Percentiles rank a stretch among this genome's conserved stretches.
These are phyloP conservation scores for Pseudofabraea citricarpa DNA, from an alignment of 2,329 filamentous ascomycete species.

Conservation along the genomic window DNA sequence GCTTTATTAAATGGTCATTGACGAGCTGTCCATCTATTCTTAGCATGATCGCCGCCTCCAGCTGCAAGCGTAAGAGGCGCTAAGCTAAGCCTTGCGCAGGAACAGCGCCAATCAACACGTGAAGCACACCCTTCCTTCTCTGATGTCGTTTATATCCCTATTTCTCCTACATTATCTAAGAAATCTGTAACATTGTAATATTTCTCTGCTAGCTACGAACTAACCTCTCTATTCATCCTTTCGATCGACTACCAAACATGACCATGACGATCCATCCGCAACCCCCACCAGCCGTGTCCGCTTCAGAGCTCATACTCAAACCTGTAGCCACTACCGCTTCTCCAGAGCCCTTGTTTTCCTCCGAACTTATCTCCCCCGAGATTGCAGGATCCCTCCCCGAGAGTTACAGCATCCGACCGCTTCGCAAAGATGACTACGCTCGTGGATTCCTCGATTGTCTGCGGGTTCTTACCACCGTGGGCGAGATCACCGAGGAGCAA, in stretches of 20 bases:
- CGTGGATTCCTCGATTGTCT: slow-evolving; percentile 87
- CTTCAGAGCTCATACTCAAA: slow-evolving; percentile 6
- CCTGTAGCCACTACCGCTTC: slow-evolving; percentile 3
- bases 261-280: no score
- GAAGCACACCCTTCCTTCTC: no score
- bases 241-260: no score
- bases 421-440: slow-evolving; percentile 73
- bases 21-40: not conserved
- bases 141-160: no score
- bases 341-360: slow-evolving; percentile 65
- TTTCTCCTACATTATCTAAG: no score
- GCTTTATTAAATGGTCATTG: no score
- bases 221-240: no score
- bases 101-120: not conserved
- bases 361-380: slow-evolving; percentile 69
- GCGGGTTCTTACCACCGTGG: slow-evolving; percentile 86
- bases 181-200: no score
- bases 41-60: not conserved
- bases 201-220: no score
- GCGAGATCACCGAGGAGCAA: slow-evolving; percentile 68
- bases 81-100: not conserved
- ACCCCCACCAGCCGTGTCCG: no score
- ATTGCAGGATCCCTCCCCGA: slow-evolving; percentile 70
- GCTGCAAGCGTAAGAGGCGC: not conserved
- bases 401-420: slow-evolving; percentile 77